phyloP scores from a whole-genome alignment of 2,329 filamentous ascomycete genomes.

The Neopestalotiopsis sp. region DNA sequence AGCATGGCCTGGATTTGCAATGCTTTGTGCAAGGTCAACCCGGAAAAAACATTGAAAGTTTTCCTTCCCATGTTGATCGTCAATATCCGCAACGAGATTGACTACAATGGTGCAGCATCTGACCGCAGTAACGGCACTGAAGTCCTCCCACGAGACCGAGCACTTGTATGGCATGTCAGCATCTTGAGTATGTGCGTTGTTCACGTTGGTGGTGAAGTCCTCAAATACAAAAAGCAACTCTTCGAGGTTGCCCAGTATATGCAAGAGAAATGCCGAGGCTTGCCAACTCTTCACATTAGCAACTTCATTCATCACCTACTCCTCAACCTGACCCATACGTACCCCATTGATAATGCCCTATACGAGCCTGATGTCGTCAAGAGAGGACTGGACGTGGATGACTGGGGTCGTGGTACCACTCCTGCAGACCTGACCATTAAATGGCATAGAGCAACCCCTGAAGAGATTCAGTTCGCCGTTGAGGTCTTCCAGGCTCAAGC shows the following conservation, averaged over 20 bases:
- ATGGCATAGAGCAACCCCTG: slow-evolving; percentile 84
- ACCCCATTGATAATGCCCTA: slow-evolving; percentile 85
- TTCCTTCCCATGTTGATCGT: slow-evolving; percentile 89
- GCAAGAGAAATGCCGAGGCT: slow-evolving; percentile 92
- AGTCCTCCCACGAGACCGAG: slow-evolving; percentile 89
- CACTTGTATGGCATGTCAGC: slow-evolving; percentile 94
- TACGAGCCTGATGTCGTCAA: slow-evolving; percentile 80
- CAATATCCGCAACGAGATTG: slow-evolving; percentile 95
- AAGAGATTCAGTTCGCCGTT: slow-evolving; percentile 87
- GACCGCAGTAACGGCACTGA: slow-evolving; percentile 93
- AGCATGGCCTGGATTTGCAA: slow-evolving; percentile 99
- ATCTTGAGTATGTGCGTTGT: slow-evolving; percentile 98
- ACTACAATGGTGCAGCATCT: slow-evolving; percentile 93
- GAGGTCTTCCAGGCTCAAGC: slow-evolving; percentile 88
- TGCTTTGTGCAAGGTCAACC: slow-evolving; percentile 92
- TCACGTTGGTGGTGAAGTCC: slow-evolving; percentile 87
- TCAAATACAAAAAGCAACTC: slow-evolving; percentile 87
- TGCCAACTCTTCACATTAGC: slow-evolving; percentile 93
- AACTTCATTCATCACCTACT: slow-evolving; percentile 97
- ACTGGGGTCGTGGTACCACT: slow-evolving; percentile 84
- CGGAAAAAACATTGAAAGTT: slow-evolving; percentile 88
- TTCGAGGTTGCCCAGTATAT: slow-evolving; percentile 93
- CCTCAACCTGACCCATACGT: slow-evolving; percentile 92
- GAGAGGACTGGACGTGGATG: slow-evolving; percentile 73
- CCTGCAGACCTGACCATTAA: slow-evolving; percentile 80